Evolutionary conservation across 306 rosid genomes (phyloP), one percentile per base, ranked within the genome.

Genomic region (Parietaria judaica): DNA sequence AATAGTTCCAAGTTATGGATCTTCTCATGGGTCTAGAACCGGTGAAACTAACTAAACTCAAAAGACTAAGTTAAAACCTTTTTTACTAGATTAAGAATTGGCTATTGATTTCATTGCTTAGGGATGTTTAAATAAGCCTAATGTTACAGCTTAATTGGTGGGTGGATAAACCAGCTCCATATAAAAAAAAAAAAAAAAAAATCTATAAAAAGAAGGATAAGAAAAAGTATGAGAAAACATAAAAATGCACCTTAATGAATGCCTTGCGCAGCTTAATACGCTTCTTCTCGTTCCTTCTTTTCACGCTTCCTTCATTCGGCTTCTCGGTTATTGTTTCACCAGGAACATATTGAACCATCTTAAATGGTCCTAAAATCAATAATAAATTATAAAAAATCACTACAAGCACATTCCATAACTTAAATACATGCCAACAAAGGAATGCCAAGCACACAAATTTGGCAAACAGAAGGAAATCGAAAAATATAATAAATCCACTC

Each of bases 261-360:
- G 95, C 95, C 6, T 74, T 86, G 55, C 77, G 94, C 78, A 49
- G 86, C 83, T 77, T 82, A 71, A 84, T 82, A 57, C 94, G 95
- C 74, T 88, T 94, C 75, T 86, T 94, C 76, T 86, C 97, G 36
- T 94, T 94, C 81, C 90, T 81, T 71, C 90, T 73, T 74, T 88
- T 88, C 72, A 86, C 81, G 59, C 99, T 88, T 65, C 96, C 99
- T 66, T 86, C 89, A 35, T 94, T 91, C 38, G 95, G 98, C 49
- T 67, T 85, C 11, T 89, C 86, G 70, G 74, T 83, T 70, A 94
- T 81, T 12, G 94, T 70, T 39, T 88, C 75, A 2, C 95, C 98
- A 39, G 86, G 86, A 45, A 83, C 76, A 68, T 76, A 70, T 64
- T 74, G 68, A 76, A 94, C 88, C 88, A 88, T 83, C 60, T 92